Conservation (phyloP, 1,139 yeast genomes). For the Taphrina wiesneri region DNA sequence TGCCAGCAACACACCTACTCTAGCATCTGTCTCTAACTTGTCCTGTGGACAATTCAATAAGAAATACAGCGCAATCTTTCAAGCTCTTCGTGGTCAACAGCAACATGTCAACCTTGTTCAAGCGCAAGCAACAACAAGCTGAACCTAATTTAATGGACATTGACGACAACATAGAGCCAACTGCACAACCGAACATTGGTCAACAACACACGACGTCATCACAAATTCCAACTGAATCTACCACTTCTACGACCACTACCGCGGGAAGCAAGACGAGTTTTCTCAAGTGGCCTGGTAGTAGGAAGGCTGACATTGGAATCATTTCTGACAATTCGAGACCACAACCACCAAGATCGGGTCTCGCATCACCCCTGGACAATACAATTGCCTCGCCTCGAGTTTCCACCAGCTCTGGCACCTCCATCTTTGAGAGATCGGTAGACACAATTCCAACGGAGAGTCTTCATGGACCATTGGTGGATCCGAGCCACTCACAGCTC, state of each 20-base stretch:
- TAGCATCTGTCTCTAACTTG: no score
- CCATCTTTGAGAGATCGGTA: slow-evolving; percentile 28
- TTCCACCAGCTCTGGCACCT: slow-evolving; percentile 22
- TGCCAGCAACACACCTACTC: no score
- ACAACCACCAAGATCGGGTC: not conserved
- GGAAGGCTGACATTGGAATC: not conserved
- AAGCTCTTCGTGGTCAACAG: not conserved
- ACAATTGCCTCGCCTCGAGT: slow-evolving; percentile 17
- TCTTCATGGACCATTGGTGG: not conserved
- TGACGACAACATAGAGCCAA: slow-evolving; percentile 6
- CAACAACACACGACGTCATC: not conserved
- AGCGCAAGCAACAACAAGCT: slow-evolving; percentile 22
- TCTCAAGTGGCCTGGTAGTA: slow-evolving; percentile 12
- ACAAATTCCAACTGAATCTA: not conserved
- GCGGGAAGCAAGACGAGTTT: not conserved
- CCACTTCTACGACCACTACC: not conserved
- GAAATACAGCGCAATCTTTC: not conserved
- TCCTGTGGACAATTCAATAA: no score
- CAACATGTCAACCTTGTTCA: slow-evolving; percentile 9
- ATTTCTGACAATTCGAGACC: not conserved
- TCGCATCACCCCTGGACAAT: slow-evolving; percentile 19
- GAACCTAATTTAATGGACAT: slow-evolving; percentile 21
- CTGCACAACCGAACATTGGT: not conserved
- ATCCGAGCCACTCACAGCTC: slow-evolving; percentile 25
- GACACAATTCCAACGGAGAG: slow-evolving; percentile 6